Base-by-base conservation (phyloP, 2,329 filamentous ascomycete genomes). In the Talaromyces rugulosus region DNA sequence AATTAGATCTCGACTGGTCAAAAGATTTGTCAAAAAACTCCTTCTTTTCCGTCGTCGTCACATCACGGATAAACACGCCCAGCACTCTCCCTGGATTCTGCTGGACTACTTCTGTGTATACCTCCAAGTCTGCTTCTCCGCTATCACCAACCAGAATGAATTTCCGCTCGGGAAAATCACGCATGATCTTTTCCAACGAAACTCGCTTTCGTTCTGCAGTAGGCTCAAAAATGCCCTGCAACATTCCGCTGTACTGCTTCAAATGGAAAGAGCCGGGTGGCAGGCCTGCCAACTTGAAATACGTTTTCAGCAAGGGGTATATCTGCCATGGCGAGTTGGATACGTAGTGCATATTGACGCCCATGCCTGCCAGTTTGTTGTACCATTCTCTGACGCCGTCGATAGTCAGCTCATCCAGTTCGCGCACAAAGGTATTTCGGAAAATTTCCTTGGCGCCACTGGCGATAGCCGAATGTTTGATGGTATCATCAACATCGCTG, bases 261-360 rank as follows among this genome's bases (percentile, higher is more conserved):
- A 99, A 76, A 72, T 99, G 96, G 67, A 98, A 90, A 0, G 94
- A 97, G 0, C 95, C 96, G 0, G 85, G 85, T 0, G 95, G 95
- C 1, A 99, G 79, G 1, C 90, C 90, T 6, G 90, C 90, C 47
- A 89, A 77, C 66, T 88, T 87, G 74, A 98, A 96, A 73, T 90
- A 99, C 59, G 86, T 91, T 5, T 91, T 89, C 11, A 99, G 80
- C 2, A 98, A 87, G 0, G 95, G 95, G 69, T 91, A 99, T 6
- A 99, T 83, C 74, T 99, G 96, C 96, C 96, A 99, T 0, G 95
- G 95, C 57, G 94, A 96, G 76, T 99, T 99, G n/a, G 95, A 99
- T 66, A 96, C 96, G 74, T 99, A 99, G 73, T 99, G 96, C 58
- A 99, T 84, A 68, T 88, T 86, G 28, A 98, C 94, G 18, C 93